Percentiles rank a stretch among this genome's conserved stretches.
Evolutionary conservation across 129 eudicot species (phyloP).

Genomic region (Pseudognaphalium luteoalbum): DNA sequence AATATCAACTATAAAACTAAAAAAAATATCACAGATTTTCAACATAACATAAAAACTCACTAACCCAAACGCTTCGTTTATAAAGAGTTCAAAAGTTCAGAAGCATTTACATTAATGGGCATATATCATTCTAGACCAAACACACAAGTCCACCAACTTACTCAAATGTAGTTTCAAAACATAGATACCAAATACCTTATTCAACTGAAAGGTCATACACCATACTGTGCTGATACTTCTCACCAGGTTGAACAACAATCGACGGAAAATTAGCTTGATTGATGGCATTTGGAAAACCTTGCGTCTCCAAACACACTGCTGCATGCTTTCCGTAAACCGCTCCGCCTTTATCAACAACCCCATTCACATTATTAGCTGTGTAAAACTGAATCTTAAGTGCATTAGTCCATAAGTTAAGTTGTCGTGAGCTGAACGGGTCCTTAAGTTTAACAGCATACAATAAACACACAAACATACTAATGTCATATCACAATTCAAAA

Average conservation of each 20-base stretch:
- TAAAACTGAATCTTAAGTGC: constrained; percentile 97
- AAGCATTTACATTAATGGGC: background rate
- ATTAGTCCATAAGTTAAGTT: constrained; percentile 79
- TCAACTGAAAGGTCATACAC: constrained; percentile 74
- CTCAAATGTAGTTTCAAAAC: background rate
- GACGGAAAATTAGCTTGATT: constrained; percentile 74
- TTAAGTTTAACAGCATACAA: constrained; percentile 39
- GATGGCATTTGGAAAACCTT: constrained; percentile 87
- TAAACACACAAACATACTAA: no score
- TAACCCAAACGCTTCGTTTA: background rate
- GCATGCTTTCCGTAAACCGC: constrained; percentile 70
- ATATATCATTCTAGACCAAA: background rate
- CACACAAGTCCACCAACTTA: background rate
- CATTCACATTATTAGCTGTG: constrained; percentile 73
- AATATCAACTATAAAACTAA: background rate
- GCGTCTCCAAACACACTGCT: constrained; percentile 90
- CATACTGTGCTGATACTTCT: constrained; percentile 81
- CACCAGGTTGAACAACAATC: constrained; percentile 72
- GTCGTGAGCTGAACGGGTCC: constrained; percentile 57
- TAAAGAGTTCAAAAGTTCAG: background rate
- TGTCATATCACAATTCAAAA: no score
- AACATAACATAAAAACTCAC: background rate
- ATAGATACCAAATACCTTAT: constrained; percentile 27
- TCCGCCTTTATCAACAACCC: constrained; percentile 83
- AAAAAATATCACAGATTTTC: background rate